Evolutionary conservation across 2,329 filamentous ascomycete genomes (phyloP).

Genomic region (Colletotrichum higginsianum): DNA sequence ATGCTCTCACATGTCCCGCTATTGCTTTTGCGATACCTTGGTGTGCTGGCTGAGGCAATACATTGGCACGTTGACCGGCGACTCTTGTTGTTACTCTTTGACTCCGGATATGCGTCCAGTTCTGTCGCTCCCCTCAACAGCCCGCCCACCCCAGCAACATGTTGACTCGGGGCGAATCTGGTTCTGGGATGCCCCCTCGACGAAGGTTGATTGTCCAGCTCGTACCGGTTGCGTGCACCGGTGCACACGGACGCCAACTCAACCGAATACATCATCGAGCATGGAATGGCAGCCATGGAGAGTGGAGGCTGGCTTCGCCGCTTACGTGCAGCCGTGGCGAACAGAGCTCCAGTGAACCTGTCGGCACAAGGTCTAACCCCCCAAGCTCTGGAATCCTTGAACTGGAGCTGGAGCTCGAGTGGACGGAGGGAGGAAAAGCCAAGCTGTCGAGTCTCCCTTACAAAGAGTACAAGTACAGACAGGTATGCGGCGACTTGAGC

Average conservation of each 20-base stretch:
- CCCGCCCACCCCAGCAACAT: too few relatives aligned
- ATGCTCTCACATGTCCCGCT: too few relatives aligned
- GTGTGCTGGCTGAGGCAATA: slow-evolving; percentile 23
- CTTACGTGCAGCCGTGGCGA: slow-evolving; percentile 21
- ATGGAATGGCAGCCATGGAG: slow-evolving; percentile 5
- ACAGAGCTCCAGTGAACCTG: slow-evolving; percentile 17
- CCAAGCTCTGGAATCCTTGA: not conserved
- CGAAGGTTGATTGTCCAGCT: not conserved
- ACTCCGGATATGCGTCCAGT: not conserved
- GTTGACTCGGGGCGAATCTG: slow-evolving; percentile 8
- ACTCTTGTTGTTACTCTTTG: not conserved
- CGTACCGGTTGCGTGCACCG: slow-evolving; percentile 32
- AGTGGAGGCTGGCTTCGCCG: slow-evolving; percentile 34
- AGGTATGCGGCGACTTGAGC: not conserved
- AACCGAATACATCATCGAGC: slow-evolving; percentile 32
- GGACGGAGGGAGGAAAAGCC: slow-evolving; percentile 1
- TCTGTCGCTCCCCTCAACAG: too few relatives aligned
- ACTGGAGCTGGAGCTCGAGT: slow-evolving; percentile 1
- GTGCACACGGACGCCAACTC: slow-evolving; percentile 36
- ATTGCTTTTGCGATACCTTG: too few relatives aligned
- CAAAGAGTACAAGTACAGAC: too few relatives aligned
- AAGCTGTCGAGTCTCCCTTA: slow-evolving; percentile 20
- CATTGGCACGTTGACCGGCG: too few relatives aligned
- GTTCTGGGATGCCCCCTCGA: slow-evolving; percentile 23
- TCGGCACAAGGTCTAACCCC: slow-evolving; percentile 35